phyloP scores from a whole-genome alignment of 306 rosid genomes.

The Amphicarpaea edgeworthii region DNA sequence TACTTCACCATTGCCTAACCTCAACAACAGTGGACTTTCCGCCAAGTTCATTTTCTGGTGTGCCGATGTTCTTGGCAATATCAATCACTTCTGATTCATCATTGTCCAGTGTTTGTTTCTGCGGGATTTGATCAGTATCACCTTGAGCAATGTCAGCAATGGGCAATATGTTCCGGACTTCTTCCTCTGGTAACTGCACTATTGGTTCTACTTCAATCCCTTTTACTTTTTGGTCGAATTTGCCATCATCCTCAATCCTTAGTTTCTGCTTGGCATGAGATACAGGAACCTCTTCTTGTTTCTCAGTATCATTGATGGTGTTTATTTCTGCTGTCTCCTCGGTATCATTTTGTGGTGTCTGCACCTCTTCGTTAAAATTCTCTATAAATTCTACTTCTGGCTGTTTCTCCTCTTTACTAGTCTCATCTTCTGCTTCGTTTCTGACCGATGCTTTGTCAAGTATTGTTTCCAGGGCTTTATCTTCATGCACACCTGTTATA shows the following conservation, averaged over 20 bases:
- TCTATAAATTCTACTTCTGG: neutral
- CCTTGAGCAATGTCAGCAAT: neutral
- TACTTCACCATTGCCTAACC: neutral
- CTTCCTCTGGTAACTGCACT: neutral
- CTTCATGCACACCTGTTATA: neutral
- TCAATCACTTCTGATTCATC: neutral
- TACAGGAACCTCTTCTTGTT: neutral
- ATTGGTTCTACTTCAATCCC: neutral
- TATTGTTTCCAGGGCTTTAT: neutral
- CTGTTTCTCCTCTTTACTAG: constrained; percentile 1
- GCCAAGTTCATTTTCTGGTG: neutral
- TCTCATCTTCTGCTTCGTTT: neutral
- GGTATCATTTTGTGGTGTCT: neutral
- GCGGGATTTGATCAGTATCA: neutral
- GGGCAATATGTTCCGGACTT: neutral
- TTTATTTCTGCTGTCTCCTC: neutral
- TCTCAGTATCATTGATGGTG: neutral
- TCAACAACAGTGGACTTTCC: neutral
- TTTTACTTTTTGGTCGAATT: neutral
- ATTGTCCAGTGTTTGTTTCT: neutral
- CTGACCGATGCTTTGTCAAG: neutral
- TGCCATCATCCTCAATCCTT: neutral
- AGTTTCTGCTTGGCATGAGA: neutral
- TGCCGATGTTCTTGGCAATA: neutral
- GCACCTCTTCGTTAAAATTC: neutral